phyloP scores from a whole-genome alignment of 2,329 filamentous ascomycete species.

The Colletotrichum limetticola region DNA sequence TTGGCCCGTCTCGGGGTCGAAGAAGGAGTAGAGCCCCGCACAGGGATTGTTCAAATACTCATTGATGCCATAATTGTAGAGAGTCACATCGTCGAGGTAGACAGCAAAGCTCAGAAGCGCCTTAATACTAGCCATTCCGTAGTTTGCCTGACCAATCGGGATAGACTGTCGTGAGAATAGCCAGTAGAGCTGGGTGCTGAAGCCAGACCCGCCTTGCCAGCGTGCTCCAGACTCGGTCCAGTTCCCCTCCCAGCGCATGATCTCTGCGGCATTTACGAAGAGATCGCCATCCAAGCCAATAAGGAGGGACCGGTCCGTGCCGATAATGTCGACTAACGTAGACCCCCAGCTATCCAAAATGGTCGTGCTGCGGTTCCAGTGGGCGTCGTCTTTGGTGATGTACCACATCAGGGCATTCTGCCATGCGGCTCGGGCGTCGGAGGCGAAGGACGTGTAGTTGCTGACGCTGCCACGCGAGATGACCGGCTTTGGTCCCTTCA shows the following conservation, averaged over 20 bases:
- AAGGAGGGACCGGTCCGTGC: constrained; percentile 48
- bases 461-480: constrained; percentile 44
- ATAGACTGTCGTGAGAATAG: constrained; percentile 50
- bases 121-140: constrained; percentile 53
- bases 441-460: constrained; percentile 50
- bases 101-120: constrained; percentile 51
- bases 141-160: constrained; percentile 54
- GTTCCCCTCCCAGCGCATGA: constrained; percentile 54
- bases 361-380: constrained; percentile 46
- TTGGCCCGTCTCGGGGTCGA: constrained; percentile 47
- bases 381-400: constrained; percentile 48
- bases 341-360: constrained; percentile 51
- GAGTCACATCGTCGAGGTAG: constrained; percentile 51
- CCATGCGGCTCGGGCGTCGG: constrained; percentile 50
- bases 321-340: constrained; percentile 46
- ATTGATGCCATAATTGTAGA: constrained; percentile 54
- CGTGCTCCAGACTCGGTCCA: constrained; percentile 49
- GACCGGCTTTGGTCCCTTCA: constrained; percentile 45
- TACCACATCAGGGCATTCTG: constrained; percentile 56
- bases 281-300: constrained; percentile 51
- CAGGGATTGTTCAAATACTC: constrained; percentile 49
- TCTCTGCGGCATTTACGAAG: constrained; percentile 54
- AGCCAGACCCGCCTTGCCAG: constrained; percentile 48
- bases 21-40: constrained; percentile 45
- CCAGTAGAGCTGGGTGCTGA: constrained; percentile 53